Evolutionary conservation across 192 early-diverging fungal genomes (phyloP), one percentile per base, ranked within the genome.

Genomic region (Nowakowskiella sp.): DNA sequence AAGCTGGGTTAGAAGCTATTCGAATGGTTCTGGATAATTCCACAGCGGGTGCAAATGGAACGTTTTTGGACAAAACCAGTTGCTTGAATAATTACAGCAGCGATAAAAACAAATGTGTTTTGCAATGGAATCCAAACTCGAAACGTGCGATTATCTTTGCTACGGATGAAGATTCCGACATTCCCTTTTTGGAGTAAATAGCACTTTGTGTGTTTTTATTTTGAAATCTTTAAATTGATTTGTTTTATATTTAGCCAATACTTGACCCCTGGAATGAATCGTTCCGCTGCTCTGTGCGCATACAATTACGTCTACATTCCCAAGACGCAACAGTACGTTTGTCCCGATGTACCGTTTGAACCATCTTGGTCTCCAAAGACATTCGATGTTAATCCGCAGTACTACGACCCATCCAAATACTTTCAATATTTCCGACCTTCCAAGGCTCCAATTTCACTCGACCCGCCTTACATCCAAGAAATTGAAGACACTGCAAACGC

Each of bases 151-250:
- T 70, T 32, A 62, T 70, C 32, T 32, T 70, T 44, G 57, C 57
- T n/a, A 70, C 68, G 22, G 68, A 70, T 34, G 68, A 70, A 42
- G 68, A 70, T 43, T 58, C 55, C 19, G 68, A 70, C 29, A 31
- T 70, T 9, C 68, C 68, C 0, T 42, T 30, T 3, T 22, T 26
- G 10, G 47, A 34, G 54, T 33, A 28, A 55, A 45, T 1, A 53
- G 51, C 13, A 22, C 28, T 5, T 53, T 45, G 26, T 53, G 42
- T 36, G 46, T 44, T 53, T n/a, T 9, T 6, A 53, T 44, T 22
- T 53, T 44, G 42, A 44, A 45, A 19, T 0, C 32, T 13, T 51
- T 16, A 1, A 10, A 1, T 42, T 6, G 9, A 19, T 51, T 34
- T 43, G 9, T 51, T 51, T 1, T 1, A 8, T 34, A 10, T 19